These are phyloP conservation scores for Marasmius oreades DNA, from an alignment of 1,284 basidiomycete genomes.

Conservation along the genomic window DNA sequence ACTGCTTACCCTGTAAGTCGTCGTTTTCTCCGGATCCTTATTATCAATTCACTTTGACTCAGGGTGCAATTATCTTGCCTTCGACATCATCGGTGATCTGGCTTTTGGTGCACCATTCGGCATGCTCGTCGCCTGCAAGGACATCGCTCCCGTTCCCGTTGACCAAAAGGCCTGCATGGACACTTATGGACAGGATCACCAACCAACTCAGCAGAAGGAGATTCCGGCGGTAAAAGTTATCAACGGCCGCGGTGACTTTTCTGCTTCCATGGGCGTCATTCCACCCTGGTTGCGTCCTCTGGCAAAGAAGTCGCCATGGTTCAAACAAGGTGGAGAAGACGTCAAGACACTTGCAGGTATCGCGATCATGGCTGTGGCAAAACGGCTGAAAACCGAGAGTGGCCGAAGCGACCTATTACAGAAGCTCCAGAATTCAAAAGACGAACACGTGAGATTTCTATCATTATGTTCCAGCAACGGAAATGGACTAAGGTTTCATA, in stretches of 20 bases:
- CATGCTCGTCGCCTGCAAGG: slow-evolving; percentile 77
- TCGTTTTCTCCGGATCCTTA: not conserved
- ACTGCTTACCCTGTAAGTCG: slow-evolving; percentile 65
- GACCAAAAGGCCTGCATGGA: slow-evolving; percentile 47
- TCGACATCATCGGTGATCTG: slow-evolving; percentile 85
- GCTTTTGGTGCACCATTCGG: slow-evolving; percentile 88
- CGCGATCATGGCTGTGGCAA: slow-evolving; percentile 18
- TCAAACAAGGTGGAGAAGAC: slow-evolving; percentile 14
- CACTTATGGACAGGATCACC: slow-evolving; percentile 39
- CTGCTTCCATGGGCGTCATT: slow-evolving; percentile 79
- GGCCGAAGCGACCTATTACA: slow-evolving; percentile 25
- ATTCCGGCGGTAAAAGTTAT: slow-evolving; percentile 85
- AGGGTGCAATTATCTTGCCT: slow-evolving; percentile 68
- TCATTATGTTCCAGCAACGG: not conserved
- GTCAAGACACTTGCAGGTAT: slow-evolving; percentile 15
- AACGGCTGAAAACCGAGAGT: slow-evolving; percentile 9
- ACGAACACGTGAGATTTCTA: slow-evolving; percentile 14
- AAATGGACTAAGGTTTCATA: not conserved
- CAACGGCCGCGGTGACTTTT: slow-evolving; percentile 87
- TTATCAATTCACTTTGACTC: not conserved
- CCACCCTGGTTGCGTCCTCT: slow-evolving; percentile 71
- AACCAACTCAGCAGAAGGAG: slow-evolving; percentile 43
- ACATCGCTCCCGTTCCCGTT: slow-evolving; percentile 62
- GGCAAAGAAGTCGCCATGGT: slow-evolving; percentile 15
- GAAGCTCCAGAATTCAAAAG: slow-evolving; percentile 19